Conservation (phyloP, 495 filamentous ascomycete species). For the Penicillium malachiteum region DNA sequence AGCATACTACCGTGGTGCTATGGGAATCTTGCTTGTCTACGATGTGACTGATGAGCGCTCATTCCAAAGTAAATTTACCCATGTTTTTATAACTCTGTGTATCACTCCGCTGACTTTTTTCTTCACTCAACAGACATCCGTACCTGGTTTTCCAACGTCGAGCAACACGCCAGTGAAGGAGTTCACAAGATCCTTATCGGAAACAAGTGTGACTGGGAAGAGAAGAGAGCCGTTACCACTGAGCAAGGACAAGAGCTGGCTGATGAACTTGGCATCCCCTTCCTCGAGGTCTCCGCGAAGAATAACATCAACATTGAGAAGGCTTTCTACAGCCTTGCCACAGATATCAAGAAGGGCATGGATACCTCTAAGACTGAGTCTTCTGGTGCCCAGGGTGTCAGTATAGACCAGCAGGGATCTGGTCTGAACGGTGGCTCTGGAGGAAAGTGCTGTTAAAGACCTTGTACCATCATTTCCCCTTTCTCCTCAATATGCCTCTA, state of each 20-base stretch:
- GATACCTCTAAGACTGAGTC: slow-evolving; percentile 75
- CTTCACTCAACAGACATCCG: slow-evolving; percentile 71
- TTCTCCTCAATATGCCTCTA: slow-evolving; percentile 1
- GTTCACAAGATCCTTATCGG: slow-evolving; percentile 99
- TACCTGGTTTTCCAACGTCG: slow-evolving; percentile 99
- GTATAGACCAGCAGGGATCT: slow-evolving; percentile 64
- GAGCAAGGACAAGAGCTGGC: slow-evolving; percentile 92
- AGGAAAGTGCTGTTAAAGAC: slow-evolving; percentile 81
- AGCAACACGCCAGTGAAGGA: slow-evolving; percentile 97
- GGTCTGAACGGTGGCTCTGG: slow-evolving; percentile 58
- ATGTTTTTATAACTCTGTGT: not conserved
- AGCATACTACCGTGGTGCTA: slow-evolving; percentile 95
- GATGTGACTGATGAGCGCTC: slow-evolving; percentile 97
- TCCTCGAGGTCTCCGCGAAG: slow-evolving; percentile 97
- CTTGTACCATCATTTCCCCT: slow-evolving; percentile 19
- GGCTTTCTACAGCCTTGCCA: slow-evolving; percentile 92
- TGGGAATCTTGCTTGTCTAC: slow-evolving; percentile 97
- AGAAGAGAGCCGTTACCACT: slow-evolving; percentile 90
- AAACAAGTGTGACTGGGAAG: slow-evolving; percentile 99
- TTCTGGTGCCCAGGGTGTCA: slow-evolving; percentile 61
- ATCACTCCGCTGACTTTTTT: not conserved
- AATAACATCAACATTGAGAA: slow-evolving; percentile 99
- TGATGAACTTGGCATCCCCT: slow-evolving; percentile 95
- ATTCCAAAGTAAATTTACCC: slow-evolving; percentile 80
- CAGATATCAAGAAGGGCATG: slow-evolving; percentile 91